Evolutionary conservation across 768 basidiomycete species (phyloP), one percentile per base, ranked within the genome.

Genomic region (Tulasnella sp.): DNA sequence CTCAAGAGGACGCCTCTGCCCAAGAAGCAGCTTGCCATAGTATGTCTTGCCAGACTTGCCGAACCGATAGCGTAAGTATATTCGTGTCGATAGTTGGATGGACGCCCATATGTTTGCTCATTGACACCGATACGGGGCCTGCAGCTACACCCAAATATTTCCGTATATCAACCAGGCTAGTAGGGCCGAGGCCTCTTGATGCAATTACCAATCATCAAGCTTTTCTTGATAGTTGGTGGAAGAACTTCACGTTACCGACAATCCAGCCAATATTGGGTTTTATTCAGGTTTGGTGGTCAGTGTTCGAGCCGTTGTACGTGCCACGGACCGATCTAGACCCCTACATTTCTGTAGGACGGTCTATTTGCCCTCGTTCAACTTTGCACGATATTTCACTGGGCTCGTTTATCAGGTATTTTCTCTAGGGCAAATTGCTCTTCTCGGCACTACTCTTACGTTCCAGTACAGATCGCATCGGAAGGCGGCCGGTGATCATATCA

Each of bases 31-130:
- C 56, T 65, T 13, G 43, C 19, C 13, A 55, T 61, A 8, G 26
- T 65, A 11, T 52, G 52, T 30, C 21, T 62, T 29, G 58, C 47
- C 8, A 41, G 64, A 15, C 59, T 65, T 19, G 64, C 63, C 13
- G 64, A 65, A 49, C 64, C 64, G n/a, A 60, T 64, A 11, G 61
- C 61, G 21, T 61, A 38, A 38, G 34, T 15, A 38, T 7, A 38
- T 7, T 15, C 34, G 34, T 7, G 5, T 38, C 7, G 7, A 15
- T 38, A 38, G 34, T 38, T 38, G 15, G n/a, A n/a, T n/a, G 5
- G 34, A 15, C 34, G 34, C 34, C 15, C 15, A 38, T 38, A 7
- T 15, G 34, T 38, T 5, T 38, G 34, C 5, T 38, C 34, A 5
- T 15, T 38, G n/a, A n/a, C n/a, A n/a, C n/a, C n/a, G n/a, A n/a